Conservation (phyloP, 2,329 filamentous ascomycete genomes). For the Cylindrodendrum hubeiense region DNA sequence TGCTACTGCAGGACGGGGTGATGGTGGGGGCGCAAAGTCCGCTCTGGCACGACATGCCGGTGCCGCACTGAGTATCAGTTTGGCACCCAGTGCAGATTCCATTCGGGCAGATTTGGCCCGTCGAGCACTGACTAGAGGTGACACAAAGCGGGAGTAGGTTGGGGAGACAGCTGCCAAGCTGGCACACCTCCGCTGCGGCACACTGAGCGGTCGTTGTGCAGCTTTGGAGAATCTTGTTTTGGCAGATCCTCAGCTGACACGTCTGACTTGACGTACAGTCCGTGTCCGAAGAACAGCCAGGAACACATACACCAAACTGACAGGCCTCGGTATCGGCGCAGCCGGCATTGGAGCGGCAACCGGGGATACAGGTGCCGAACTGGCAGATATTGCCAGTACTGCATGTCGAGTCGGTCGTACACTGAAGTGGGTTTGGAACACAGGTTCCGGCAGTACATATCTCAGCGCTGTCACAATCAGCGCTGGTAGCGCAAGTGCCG, state of each 20-base stretch:
- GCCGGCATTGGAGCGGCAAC: constrained; percentile 13
- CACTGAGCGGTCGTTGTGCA: constrained; percentile 14
- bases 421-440: background rate
- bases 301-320: constrained; percentile 15
- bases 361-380: constrained; percentile 21
- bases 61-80: constrained; percentile 9
- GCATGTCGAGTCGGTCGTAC: constrained; percentile 9
- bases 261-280: constrained; percentile 6
- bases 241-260: constrained; percentile 5
- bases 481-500: background rate
- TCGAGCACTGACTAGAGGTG: constrained; percentile 6
- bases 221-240: background rate
- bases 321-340: constrained; percentile 12
- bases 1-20: constrained; percentile 13
- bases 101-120: constrained; percentile 15
- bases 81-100: constrained; percentile 15
- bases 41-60: constrained; percentile 15
- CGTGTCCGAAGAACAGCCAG: background rate
- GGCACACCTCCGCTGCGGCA: constrained; percentile 8
- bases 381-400: constrained; percentile 13
- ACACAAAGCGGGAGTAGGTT: constrained; percentile 17
- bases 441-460: constrained; percentile 9
- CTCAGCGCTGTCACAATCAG: background rate
- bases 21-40: constrained; percentile 11
- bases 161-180: constrained; percentile 14